Percentiles rank a stretch among this genome's conserved stretches.
These are phyloP conservation scores for Epichloe bromicola DNA, from an alignment of 2,329 filamentous ascomycete genomes.

Conservation along the genomic window DNA sequence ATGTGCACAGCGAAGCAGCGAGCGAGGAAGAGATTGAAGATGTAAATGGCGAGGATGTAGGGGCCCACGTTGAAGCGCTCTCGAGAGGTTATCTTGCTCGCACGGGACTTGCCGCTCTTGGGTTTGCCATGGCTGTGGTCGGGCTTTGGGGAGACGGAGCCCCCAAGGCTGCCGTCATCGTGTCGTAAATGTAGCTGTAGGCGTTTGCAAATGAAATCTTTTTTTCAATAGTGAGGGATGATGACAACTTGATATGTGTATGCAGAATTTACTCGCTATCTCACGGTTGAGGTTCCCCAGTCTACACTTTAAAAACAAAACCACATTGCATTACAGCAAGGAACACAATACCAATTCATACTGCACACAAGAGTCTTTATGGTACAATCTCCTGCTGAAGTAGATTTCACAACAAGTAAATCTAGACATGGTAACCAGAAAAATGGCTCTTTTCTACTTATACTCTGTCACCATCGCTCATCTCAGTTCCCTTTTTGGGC, in stretches of 20 bases:
- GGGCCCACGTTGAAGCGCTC: conserved; percentile 41
- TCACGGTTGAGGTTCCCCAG: neutral
- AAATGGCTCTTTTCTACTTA: neutral
- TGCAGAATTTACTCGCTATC: neutral
- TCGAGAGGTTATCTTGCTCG: conserved; percentile 40
- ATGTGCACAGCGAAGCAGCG: conserved; percentile 34
- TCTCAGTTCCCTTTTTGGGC: conserved; percentile 7
- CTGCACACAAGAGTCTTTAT: no score
- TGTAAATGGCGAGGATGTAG: conserved; percentile 51
- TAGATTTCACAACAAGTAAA: no score
- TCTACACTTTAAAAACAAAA: neutral
- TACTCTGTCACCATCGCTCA: conserved; percentile 3
- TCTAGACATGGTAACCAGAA: neutral
- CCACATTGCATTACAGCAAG: neutral
- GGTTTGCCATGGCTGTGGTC: conserved; percentile 48
- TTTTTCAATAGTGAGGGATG: no score
- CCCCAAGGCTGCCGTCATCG: conserved; percentile 20
- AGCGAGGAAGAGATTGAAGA: conserved; percentile 39
- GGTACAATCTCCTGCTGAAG: no score
- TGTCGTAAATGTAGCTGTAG: conserved; percentile 14
- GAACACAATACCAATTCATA: no score
- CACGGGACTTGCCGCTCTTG: conserved; percentile 39
- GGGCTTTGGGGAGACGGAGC: conserved; percentile 55
- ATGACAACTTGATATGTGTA: neutral
- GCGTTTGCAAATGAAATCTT: neutral